phyloP scores from a whole-genome alignment of 2,329 filamentous ascomycete genomes.

The Pseudogymnoascus sp. region DNA sequence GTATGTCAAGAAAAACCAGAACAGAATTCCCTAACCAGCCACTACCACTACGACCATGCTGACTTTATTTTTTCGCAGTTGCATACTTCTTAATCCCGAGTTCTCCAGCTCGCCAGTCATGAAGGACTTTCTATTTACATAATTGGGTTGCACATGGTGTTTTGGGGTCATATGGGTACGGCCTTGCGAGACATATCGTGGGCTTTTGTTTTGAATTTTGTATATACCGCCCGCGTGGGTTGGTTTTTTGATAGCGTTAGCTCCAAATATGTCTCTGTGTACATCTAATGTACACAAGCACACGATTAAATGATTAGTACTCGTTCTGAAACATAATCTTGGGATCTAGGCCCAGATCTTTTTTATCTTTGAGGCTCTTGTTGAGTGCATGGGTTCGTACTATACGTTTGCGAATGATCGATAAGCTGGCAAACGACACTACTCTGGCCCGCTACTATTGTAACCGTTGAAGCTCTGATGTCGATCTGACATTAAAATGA shows the following conservation, averaged over 20 bases:
- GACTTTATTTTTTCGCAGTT: constrained; percentile 45
- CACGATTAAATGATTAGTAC: background rate
- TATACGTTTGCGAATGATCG: background rate
- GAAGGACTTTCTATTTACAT: constrained; percentile 74
- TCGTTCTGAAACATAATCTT: background rate
- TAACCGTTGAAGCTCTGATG: background rate
- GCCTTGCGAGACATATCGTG: background rate
- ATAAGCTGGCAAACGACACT: background rate
- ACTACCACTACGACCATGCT: constrained; percentile 10
- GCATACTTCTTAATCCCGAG: constrained; percentile 84
- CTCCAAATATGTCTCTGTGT: background rate
- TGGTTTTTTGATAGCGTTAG: background rate
- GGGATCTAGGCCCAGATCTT: background rate
- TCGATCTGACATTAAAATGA: background rate
- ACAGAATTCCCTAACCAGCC: background rate
- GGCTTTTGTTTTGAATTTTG: background rate
- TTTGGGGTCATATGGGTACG: background rate
- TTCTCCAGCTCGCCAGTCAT: constrained; percentile 86
- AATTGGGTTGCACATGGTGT: background rate
- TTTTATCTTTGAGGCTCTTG: background rate
- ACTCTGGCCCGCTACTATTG: background rate
- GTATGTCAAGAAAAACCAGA: constrained; percentile 44
- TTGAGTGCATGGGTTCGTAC: background rate
- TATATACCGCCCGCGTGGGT: background rate
- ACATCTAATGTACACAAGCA: background rate